Percentiles rank a stretch among this genome's conserved stretches.
phyloP scores from a whole-genome alignment of 2,329 filamentous ascomycete genomes.

The Emergomyces pasteurianus region DNA sequence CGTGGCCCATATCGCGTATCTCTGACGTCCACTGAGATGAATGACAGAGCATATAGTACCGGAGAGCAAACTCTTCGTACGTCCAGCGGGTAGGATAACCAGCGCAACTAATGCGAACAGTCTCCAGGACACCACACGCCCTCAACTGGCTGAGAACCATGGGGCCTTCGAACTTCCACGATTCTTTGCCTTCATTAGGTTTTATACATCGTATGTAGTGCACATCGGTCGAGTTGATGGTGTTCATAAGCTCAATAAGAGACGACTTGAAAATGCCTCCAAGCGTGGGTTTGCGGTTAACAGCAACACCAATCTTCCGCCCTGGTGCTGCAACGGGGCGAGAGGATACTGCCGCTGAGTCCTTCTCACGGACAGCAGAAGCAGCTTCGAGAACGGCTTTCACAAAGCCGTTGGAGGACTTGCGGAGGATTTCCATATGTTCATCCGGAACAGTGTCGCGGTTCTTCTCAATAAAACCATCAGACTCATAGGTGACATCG shows the following conservation, averaged over 20 bases:
- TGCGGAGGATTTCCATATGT: constrained; percentile 83
- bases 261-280: constrained; percentile 99
- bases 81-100: constrained; percentile 98
- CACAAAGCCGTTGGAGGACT: constrained; percentile 76
- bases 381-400: constrained; percentile 75
- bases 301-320: constrained; percentile 79
- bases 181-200: constrained; percentile 90
- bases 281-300: constrained; percentile 90
- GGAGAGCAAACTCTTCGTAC: constrained; percentile 92
- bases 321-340: constrained; percentile 60
- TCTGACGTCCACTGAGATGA: constrained; percentile 86
- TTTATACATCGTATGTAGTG: constrained; percentile 99
- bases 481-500: constrained; percentile 96
- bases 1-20: constrained; percentile 86
- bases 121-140: constrained; percentile 97
- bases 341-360: constrained; percentile 54
- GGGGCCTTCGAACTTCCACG: constrained; percentile 96
- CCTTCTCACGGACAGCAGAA: constrained; percentile 79
- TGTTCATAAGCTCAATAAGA: constrained; percentile 93
- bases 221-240: constrained; percentile 94
- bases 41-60: constrained; percentile 96
- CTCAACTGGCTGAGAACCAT: constrained; percentile 97
- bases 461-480: constrained; percentile 99
- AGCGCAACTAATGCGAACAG: constrained; percentile 91
- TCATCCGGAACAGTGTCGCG: constrained; percentile 97